Evolutionary conservation across 257 asterid genomes (phyloP), one percentile per base, ranked within the genome.

Genomic region (Solanum habrochaites): DNA sequence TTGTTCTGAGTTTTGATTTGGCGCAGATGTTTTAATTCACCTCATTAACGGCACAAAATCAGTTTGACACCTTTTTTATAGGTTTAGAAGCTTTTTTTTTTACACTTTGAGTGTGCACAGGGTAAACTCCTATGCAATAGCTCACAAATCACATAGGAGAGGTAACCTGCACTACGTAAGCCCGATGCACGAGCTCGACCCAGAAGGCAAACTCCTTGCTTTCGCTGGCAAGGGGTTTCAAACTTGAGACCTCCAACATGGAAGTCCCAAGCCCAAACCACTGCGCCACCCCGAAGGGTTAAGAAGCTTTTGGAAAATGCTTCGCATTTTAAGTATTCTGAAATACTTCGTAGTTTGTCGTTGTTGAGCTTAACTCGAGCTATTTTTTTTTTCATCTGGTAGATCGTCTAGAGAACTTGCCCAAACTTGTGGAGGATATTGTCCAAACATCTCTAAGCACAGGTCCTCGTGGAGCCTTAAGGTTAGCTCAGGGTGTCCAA

Each of bases 401-500:
- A 97, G 99, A 95, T 90, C 90, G 97, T 45, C 90, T 96, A 43
- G 92, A 91, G 90, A 97, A 93, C 73, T 89, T 97, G 90, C 99
- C 99, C 83, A 94, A 93, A 90, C 97, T 97, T 42, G 90, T 97
- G 89, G 99, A 97, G 91, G 99, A 97, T 90, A 91, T 97, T 83
- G 91, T 95, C 87, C 98, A 96, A 89, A 97, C 99, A 88, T 95
- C 99, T 75, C 88, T 97, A 89, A 96, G 85, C 86, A 97, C 99
- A 9, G 99, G 99, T 81, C 99, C 99, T n/a, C 98, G 98, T 74
- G 99, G 99, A 62, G 95, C 98, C 74, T 90, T 95, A 32, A 90
- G 99, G 93, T 91, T 97, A 82, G 99, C 96, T 90, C 99, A 97
- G 92, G 99, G 99, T 78, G 90, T 97, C 86, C 99, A 97, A 91